phyloP scores from a whole-genome alignment of 1,284 basidiomycete genomes.

The Porogramme epimiltina region DNA sequence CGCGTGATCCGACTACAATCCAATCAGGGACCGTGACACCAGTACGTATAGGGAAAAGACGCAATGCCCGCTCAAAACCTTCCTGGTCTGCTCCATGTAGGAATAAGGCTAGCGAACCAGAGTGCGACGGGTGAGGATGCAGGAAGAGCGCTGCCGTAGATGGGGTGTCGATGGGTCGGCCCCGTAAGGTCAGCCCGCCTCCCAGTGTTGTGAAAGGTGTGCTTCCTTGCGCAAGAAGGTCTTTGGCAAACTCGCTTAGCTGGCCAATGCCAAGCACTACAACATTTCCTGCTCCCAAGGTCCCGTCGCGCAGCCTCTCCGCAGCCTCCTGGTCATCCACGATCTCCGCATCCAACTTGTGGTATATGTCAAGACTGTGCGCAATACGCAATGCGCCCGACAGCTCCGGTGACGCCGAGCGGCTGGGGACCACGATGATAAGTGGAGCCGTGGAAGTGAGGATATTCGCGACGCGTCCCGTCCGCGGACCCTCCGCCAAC shows the following conservation, averaged over 20 bases:
- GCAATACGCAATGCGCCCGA: slow-evolving; percentile 65
- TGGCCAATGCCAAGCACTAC: slow-evolving; percentile 50
- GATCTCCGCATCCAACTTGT: slow-evolving; percentile 69
- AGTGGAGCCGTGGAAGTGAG: slow-evolving; percentile 56
- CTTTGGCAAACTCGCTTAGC: slow-evolving; percentile 18
- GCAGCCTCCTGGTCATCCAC: slow-evolving; percentile 47
- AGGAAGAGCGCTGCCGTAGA: slow-evolving; percentile 63
- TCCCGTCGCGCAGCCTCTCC: slow-evolving; percentile 13
- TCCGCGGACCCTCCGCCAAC: slow-evolving; percentile 32
- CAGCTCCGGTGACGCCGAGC: slow-evolving; percentile 30
- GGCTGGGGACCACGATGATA: slow-evolving; percentile 54
- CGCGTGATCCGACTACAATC: slow-evolving; percentile 57
- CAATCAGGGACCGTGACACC: slow-evolving; percentile 78
- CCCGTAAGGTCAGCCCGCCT: slow-evolving; percentile 17
- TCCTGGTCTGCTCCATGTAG: slow-evolving; percentile 56
- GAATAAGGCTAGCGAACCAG: slow-evolving; percentile 49
- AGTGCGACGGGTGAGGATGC: slow-evolving; percentile 61
- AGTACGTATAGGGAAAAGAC: slow-evolving; percentile 81
- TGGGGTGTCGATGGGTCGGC: slow-evolving; percentile 10
- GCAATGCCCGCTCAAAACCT: slow-evolving; percentile 64
- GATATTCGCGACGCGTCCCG: slow-evolving; percentile 65
- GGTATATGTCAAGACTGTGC: slow-evolving; percentile 69
- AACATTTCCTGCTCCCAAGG: slow-evolving; percentile 51
- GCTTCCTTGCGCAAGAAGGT: slow-evolving; percentile 25
- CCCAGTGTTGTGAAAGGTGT: slow-evolving; percentile 34